Evolutionary conservation across 305 asterid species (phyloP), one percentile per base, ranked within the genome.

Genomic region (Monarda citriodora): DNA sequence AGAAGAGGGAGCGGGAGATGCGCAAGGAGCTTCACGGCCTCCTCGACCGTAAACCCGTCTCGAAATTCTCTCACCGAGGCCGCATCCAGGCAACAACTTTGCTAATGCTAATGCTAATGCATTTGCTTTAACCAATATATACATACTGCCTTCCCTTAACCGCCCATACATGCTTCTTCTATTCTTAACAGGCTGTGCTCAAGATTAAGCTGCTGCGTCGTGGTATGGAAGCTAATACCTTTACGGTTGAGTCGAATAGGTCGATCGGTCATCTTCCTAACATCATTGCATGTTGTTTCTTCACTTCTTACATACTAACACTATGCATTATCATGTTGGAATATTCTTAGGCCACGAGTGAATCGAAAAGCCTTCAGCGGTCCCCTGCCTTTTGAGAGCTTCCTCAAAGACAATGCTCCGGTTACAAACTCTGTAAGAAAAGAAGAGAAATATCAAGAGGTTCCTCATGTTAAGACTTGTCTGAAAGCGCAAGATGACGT

Each of bases 1-100:
- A 61, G 69, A 82, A 77, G 69, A 72, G 83, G 72, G 89, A 83
- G 70, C 82, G 79, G 2, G 91, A 92, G 3, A 75, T 88, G 71
- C 69, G 73, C 13, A 64, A 55, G 16, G 98, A 92, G 74, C 91
- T 92, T 34, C 71, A 82, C 53, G 69, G 71, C 3, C 86, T 92
- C 18, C 69, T 45, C 18, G 70, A 71, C 5, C 72, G 75, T 5
- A 80, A 81, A 48, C 75, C 91, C 0, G 98, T 87, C 51, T 84
- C 98, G 53, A 73, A 67, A 65, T 89, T 85, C 78, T 71, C 95
- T 36, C 91, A 92, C 20, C 71, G 84, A 64, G 97, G 95, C 58
- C 93, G 93, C 69, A 85, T 92, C 63, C 93, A 92, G 89, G 98
- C 9, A 31, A 6, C 36, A 23, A 23, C 26, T 23, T 23, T 23